A percentile compares a stretch with the other conserved stretches of the same genome.
Conservation (phyloP, 495 filamentous ascomycete species). For the Podospora bellae-mahoneyi region DNA sequence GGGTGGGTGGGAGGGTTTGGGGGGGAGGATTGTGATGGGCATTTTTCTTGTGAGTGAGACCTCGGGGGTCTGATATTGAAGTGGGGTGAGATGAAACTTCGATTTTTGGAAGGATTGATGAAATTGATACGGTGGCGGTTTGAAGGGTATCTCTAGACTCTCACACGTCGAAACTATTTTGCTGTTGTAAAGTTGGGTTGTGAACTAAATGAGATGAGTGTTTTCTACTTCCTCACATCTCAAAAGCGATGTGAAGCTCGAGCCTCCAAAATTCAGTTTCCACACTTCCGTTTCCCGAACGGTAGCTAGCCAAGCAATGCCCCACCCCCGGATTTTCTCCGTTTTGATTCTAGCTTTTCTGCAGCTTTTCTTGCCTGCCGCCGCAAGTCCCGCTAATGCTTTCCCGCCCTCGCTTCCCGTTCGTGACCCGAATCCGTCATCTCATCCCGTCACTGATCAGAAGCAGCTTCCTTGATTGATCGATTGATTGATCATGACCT, state of each 20-base stretch:
- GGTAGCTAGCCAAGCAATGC: neutral
- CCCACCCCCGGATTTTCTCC: neutral
- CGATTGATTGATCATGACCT: too few relatives aligned
- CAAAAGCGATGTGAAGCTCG: neutral
- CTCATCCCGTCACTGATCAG: slow-evolving; percentile 5
- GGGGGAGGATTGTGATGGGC: slow-evolving; percentile 78
- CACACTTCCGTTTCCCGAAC: neutral
- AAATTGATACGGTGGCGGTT: neutral
- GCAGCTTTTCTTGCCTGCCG: neutral
- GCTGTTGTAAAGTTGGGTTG: neutral
- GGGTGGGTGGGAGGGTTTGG: slow-evolving; percentile 41
- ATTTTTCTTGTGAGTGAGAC: slow-evolving; percentile 45
- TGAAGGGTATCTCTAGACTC: neutral
- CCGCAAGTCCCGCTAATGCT: neutral
- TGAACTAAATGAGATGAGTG: neutral
- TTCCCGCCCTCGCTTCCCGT: slow-evolving; percentile 6
- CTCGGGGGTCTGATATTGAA: slow-evolving; percentile 8
- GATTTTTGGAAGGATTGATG: neutral
- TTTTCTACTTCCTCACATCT: neutral
- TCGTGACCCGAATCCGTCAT: neutral
- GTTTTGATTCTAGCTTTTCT: neutral
- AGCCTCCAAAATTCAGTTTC: neutral
- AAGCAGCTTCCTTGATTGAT: neutral
- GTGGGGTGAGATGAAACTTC: slow-evolving; percentile 6
- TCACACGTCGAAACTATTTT: neutral